Percentiles rank a stretch among this genome's conserved stretches.
Conservation (phyloP, 768 basidiomycete genomes). For the Tricholoma sp. region DNA sequence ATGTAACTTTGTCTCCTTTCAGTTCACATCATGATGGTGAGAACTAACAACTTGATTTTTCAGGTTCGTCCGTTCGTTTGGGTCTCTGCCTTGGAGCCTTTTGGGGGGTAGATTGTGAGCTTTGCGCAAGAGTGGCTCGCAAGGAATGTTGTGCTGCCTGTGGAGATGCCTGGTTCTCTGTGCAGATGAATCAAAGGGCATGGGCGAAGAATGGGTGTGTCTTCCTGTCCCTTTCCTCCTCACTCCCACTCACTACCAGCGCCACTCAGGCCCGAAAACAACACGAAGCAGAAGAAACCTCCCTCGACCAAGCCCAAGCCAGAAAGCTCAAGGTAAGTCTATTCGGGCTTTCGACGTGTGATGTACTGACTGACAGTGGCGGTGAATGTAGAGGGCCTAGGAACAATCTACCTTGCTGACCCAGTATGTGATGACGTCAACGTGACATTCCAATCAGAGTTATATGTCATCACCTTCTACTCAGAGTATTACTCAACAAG, state of each 20-base stretch:
- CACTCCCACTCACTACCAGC: neutral
- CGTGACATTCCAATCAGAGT: conserved; percentile 54
- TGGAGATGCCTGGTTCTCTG: conserved; percentile 64
- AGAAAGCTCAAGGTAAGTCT: no score
- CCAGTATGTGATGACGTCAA: conserved; percentile 65
- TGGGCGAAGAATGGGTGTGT: conserved; percentile 61
- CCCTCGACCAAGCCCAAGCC: conserved; percentile 44
- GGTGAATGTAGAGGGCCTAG: conserved; percentile 58
- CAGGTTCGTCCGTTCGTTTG: no score
- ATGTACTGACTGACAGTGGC: no score
- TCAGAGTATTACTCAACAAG: conserved; percentile 61
- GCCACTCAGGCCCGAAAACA: conserved; percentile 44
- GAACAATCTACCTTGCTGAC: conserved; percentile 67
- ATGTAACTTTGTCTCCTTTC: no score
- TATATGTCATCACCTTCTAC: conserved; percentile 61
- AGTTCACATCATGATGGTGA: no score
- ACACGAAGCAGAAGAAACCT: conserved; percentile 52
- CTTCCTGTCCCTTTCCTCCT: neutral
- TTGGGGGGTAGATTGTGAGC: conserved; percentile 47
- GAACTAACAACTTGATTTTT: no score
- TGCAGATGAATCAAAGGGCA: conserved; percentile 75
- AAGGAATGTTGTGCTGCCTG: conserved; percentile 47
- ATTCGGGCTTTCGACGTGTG: no score
- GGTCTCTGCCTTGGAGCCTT: no score
- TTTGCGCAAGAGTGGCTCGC: conserved; percentile 70